A percentile compares a stretch with the other conserved stretches of the same genome.
These are phyloP conservation scores for Candida nonsorbophila DNA, from an alignment of 805 yeast genomes.

Conservation along the genomic window DNA sequence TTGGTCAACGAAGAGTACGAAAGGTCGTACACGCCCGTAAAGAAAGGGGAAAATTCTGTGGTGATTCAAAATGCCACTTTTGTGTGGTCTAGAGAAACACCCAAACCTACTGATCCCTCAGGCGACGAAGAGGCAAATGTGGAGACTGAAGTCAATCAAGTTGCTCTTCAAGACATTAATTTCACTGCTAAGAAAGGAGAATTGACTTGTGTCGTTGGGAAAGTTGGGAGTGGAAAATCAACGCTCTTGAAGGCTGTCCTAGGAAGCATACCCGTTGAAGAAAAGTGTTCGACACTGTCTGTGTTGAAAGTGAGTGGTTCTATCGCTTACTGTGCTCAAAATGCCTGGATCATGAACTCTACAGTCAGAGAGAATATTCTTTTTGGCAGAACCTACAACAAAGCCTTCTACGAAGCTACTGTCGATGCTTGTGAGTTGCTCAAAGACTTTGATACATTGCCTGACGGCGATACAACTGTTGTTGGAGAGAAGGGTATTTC, in stretches of 20 bases:
- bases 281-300: slow-evolving; percentile 12
- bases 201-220: slow-evolving; percentile 37
- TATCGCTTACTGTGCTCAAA: slow-evolving; percentile 36
- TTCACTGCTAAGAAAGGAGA: slow-evolving; percentile 29
- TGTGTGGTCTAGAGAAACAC: slow-evolving; percentile 41
- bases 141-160: slow-evolving; percentile 13
- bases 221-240: slow-evolving; percentile 37
- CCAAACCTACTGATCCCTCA: background rate
- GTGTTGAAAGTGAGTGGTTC: slow-evolving; percentile 23
- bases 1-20: slow-evolving; percentile 19
- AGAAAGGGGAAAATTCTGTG: slow-evolving; percentile 19
- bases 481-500: slow-evolving; percentile 43
- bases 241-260: slow-evolving; percentile 29
- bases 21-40: slow-evolving; percentile 11
- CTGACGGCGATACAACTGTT: slow-evolving; percentile 37
- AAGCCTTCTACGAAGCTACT: slow-evolving; percentile 24
- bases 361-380: slow-evolving; percentile 35
- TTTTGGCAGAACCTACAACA: slow-evolving; percentile 30
- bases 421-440: slow-evolving; percentile 32
- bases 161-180: slow-evolving; percentile 26
- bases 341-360: slow-evolving; percentile 37
- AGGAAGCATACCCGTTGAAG: slow-evolving; percentile 18
- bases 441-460: slow-evolving; percentile 28
- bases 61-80: slow-evolving; percentile 24
- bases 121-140: slow-evolving; percentile 15